Conservation (phyloP, 495 filamentous ascomycete genomes). For the Aspergillus affinis region DNA sequence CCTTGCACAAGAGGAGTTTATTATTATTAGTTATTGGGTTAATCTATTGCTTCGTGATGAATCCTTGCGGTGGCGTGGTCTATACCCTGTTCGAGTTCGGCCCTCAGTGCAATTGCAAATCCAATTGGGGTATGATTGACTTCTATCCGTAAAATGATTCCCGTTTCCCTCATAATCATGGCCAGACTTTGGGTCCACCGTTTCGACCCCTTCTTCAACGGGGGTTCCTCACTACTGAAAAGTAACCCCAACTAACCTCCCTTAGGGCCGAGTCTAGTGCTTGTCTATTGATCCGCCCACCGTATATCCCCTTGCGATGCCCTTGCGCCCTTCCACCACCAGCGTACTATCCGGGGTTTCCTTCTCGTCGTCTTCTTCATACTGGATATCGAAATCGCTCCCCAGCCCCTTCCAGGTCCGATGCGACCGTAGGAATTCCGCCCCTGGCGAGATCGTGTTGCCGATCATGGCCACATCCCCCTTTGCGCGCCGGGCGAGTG, state of each 20-base stretch:
- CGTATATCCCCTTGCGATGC: constrained; percentile 86
- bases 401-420: constrained; percentile 91
- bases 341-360: constrained; percentile 42
- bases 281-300: constrained; percentile 57
- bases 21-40: not conserved
- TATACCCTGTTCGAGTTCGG: no score
- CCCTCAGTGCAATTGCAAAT: not conserved
- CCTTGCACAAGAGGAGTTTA: not conserved
- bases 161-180: no score
- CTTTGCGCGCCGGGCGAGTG: constrained; percentile 61
- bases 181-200: no score
- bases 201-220: not conserved
- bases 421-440: constrained; percentile 78
- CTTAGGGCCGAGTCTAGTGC: constrained; percentile 28
- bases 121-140: not conserved
- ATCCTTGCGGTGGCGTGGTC: not conserved
- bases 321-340: constrained; percentile 82
- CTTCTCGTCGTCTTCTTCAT: constrained; percentile 55
- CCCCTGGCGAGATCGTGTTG: constrained; percentile 82
- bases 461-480: constrained; percentile 74
- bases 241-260: not conserved
- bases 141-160: no score
- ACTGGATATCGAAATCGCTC: constrained; percentile 73
- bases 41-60: not conserved
- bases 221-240: not conserved